phyloP scores from a whole-genome alignment of 176 grass and related monocot genomes.

The Puccinellia tenuiflora region DNA sequence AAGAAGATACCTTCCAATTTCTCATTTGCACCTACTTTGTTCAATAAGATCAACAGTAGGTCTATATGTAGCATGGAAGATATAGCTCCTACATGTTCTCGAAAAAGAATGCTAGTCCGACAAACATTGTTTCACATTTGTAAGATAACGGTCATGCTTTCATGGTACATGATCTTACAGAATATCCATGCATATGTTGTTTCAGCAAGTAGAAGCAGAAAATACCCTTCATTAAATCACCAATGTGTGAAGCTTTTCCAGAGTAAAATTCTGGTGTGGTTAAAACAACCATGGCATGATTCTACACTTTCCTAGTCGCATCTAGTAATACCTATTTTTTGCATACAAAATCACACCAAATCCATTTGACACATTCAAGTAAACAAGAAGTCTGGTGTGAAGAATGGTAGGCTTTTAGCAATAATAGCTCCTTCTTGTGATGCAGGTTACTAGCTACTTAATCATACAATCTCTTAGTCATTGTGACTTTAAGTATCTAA shows the following conservation, averaged over 20 bases:
- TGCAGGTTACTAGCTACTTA: neutral
- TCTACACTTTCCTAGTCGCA: neutral
- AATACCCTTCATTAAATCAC: neutral
- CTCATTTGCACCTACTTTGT: neutral
- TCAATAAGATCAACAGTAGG: neutral
- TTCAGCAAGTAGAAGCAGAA: conserved; percentile 4
- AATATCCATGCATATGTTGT: neutral
- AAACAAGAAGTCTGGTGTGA: neutral
- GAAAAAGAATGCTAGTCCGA: neutral
- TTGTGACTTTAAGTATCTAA: neutral
- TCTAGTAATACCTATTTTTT: neutral
- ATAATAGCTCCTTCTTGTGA: neutral
- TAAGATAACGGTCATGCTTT: neutral
- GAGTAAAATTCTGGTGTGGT: neutral
- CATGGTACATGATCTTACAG: neutral
- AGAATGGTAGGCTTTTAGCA: neutral
- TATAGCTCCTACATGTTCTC: neutral
- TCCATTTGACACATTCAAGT: neutral
- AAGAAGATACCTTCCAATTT: neutral
- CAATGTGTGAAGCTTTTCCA: neutral
- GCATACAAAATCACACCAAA: neutral
- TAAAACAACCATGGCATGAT: neutral
- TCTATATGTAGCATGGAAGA: neutral
- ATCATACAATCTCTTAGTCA: neutral
- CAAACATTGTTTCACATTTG: neutral